Evolutionary conservation across 2,329 filamentous ascomycete species (phyloP).

Genomic region (Fonsecaea pugnacius): DNA sequence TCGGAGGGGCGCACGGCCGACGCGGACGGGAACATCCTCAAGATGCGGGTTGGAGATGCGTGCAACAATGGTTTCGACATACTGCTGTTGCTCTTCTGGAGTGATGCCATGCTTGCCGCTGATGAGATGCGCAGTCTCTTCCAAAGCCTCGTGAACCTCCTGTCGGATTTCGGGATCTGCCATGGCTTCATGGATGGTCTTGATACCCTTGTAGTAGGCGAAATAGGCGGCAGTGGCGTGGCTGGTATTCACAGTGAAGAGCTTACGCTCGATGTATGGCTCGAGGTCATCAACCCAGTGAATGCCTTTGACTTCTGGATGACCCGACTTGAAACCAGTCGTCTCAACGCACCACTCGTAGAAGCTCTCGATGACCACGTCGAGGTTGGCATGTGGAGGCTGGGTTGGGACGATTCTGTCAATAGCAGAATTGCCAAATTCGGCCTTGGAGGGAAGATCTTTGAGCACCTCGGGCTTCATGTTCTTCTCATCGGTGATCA

Average conservation of each 20-base stretch:
- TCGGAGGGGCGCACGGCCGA: conserved; percentile 89
- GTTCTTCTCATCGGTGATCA: conserved; percentile 77
- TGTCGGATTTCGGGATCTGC: conserved; percentile 77
- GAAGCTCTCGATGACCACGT: conserved; percentile 97
- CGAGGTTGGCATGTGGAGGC: conserved; percentile 75
- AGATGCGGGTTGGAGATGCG: conserved; percentile 82
- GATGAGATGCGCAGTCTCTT: conserved; percentile 85
- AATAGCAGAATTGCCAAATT: conserved; percentile 96
- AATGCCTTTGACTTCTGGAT: conserved; percentile 80
- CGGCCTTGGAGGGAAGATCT: conserved; percentile 73
- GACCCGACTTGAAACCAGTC: conserved; percentile 74
- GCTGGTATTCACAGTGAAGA: conserved; percentile 98
- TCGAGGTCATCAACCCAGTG: conserved; percentile 90
- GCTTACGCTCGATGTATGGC: conserved; percentile 98
- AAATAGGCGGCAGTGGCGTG: conserved; percentile 97
- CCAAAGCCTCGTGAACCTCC: conserved; percentile 77
- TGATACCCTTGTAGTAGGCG: conserved; percentile 82
- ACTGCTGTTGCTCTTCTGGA: conserved; percentile 75
- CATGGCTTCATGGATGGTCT: conserved; percentile 86
- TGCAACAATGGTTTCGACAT: conserved; percentile 88
- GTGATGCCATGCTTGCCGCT: conserved; percentile 82
- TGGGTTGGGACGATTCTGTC: conserved; percentile 97
- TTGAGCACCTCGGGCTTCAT: conserved; percentile 60
- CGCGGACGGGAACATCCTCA: conserved; percentile 91
- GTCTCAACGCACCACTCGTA: conserved; percentile 98